phyloP scores from a whole-genome alignment of 768 basidiomycete genomes.

The Terana coerulea region DNA sequence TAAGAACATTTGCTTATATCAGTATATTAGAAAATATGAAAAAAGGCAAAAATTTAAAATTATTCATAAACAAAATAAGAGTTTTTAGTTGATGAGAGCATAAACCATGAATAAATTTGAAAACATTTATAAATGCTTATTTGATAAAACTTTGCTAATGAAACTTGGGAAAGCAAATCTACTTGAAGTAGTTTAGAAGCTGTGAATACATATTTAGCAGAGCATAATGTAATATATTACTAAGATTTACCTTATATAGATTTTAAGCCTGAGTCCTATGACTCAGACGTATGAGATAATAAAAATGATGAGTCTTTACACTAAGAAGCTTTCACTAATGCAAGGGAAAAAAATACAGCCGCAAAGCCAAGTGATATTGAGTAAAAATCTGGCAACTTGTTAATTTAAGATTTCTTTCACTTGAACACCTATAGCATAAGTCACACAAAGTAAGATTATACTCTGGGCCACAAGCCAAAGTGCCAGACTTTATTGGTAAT shows the following conservation, averaged over 20 bases:
- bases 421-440: constrained; percentile 12
- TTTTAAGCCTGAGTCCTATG: neutral
- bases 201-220: neutral
- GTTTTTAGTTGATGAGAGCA: neutral
- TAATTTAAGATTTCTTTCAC: no score
- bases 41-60: neutral
- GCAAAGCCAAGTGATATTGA: neutral
- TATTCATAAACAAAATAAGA: neutral
- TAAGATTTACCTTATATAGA: neutral
- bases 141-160: neutral
- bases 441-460: constrained; percentile 20
- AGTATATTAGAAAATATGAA: constrained; percentile 17
- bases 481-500: constrained; percentile 30
- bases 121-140: neutral
- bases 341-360: neutral
- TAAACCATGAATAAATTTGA: constrained; percentile 14
- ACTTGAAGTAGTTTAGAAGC: neutral
- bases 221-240: neutral
- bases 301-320: no score
- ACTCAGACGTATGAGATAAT: neutral
- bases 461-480: neutral
- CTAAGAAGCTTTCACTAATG: no score
- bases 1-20: constrained; percentile 21
- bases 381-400: no score
- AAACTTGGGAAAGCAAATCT: neutral